These are phyloP conservation scores for Phytophthora boehmeriae DNA, from an alignment of 352 stramenopile genomes.

Conservation along the genomic window DNA sequence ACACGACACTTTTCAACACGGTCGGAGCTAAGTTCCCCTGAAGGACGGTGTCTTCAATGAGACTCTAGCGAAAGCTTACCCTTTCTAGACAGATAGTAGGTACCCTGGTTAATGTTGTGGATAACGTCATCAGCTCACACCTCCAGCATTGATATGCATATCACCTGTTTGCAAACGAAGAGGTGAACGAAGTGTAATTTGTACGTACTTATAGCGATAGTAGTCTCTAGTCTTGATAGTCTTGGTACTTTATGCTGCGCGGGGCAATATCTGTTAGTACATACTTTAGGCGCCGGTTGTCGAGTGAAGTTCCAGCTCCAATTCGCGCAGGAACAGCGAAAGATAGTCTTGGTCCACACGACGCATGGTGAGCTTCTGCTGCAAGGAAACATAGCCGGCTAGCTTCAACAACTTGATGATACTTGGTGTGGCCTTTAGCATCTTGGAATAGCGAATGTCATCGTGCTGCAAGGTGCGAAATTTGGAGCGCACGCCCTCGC, in stretches of 20 bases:
- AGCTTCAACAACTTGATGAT: conserved; percentile 81
- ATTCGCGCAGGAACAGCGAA: conserved; percentile 59
- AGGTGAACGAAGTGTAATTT: neutral
- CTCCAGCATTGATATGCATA: too few species aligned
- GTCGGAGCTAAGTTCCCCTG: too few species aligned
- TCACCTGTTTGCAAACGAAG: neutral
- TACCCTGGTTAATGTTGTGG: too few species aligned
- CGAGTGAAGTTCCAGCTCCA: conserved; percentile 44
- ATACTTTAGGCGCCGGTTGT: conserved; percentile 19
- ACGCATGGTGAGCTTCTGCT: conserved; percentile 76
- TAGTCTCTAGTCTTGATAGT: conserved; percentile 6
- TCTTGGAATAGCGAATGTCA: conserved; percentile 73
- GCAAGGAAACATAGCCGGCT: conserved; percentile 73
- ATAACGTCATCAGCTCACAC: too few species aligned
- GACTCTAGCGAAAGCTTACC: too few species aligned
- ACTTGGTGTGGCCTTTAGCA: conserved; percentile 71
- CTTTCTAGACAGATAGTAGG: too few species aligned
- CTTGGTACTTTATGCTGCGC: conserved; percentile 2
- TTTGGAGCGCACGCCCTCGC: conserved; percentile 65
- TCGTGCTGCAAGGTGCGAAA: conserved; percentile 72
- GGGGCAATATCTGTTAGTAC: conserved; percentile 3
- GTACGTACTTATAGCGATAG: neutral
- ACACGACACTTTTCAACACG: too few species aligned
- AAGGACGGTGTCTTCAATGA: too few species aligned
- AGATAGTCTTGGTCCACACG: conserved; percentile 74